Base-by-base conservation (phyloP, 2,329 filamentous ascomycete species). In the Pestalotiopsis fici region DNA sequence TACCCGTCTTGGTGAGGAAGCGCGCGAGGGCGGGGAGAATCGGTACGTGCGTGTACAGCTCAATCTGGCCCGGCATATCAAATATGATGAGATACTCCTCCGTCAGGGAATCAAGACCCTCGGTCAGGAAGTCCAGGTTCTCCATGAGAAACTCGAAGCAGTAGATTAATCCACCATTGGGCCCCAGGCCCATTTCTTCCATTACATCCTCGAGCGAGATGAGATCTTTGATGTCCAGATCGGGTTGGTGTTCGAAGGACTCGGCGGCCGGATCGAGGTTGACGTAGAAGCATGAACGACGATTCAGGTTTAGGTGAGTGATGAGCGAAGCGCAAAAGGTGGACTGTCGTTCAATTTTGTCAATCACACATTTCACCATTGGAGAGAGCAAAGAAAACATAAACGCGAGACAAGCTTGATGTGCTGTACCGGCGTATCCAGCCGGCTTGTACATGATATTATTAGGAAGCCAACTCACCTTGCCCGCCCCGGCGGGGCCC, bases 61-160 rank as follows among this genome's bases (percentile, higher is more conserved):
- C 96, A 80, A 99, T 98, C 83, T 99, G 96, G 67, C 96, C 96
- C 0, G 96, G 96, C 93, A 98, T 98, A 82, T 99, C 96, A 82
- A 99, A 94, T 70, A 99, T 93, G 80, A 98, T 97, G 70, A 99
- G 88, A 80, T 97, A 98, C 75, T 98, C 96, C 75, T 99, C 96
- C 11, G 93, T 95, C 0, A 96, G 87, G 1, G 93, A 92, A 50
- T 88, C 85, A 56, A 97, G 85, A 2, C 93, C 90, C 27, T 85
- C 82, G 76, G 89, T 89, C 66, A 97, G 83, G 27, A 89, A 90
- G 66, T 94, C 78, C 75, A 97, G 93, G 80, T 92, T 95, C 27
- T 97, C 83, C 21, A 92, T 82, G 15, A 91, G 90, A 78, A 95
- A 92, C 76, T 96, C 77, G 66, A 95, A 83, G 80, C 94, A 92